Base-by-base conservation (phyloP, 805 yeast species). In the Candida loeiensis region DNA sequence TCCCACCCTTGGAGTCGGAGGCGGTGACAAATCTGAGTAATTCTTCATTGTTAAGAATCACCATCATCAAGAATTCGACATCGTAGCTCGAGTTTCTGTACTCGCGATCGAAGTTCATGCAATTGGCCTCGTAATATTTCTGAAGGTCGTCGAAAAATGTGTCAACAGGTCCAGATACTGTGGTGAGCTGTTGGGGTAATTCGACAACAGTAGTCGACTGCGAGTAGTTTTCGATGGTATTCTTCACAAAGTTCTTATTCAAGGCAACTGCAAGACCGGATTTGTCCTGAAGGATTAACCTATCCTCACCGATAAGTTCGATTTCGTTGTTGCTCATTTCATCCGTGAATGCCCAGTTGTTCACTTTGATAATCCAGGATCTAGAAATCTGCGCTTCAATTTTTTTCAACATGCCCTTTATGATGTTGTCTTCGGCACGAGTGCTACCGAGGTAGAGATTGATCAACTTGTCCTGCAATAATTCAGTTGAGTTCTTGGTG, bases 311-410 rank as follows among this genome's bases (percentile, higher is more conserved):
- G 17, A 73, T 61, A n/a, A 72, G 45, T 2, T 73, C 80, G 12
- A 64, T 47, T 19, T 75, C 80, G 17, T 58, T 61, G 31, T 62
- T 67, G 4, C 55, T 52, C 48, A 61, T 31, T 57, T 76, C 55
- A 37, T 71, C 69, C 31, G 55, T 53, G 37, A 82, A 73, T 37
- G 84, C 89, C 95, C 95, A 85, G 32, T 73, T 65, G 24, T 69
- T 62, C 4, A 85, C 79, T 26, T 67, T 56, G 37, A 69, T 69
- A n/a, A 83, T 67, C 95, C 95, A 88, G 6, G 88, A 77, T 4
- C 59, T 49, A 11, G 72, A 61, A 5, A 70, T 50, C 3, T 61
- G 59, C 0, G 76, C 51, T 58, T 91, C 98, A 25, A 88, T 65
- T 9, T 57, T 55, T 39, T 70, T 66, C 33, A 91, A 54, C 1